Evolutionary conservation across 495 filamentous ascomycete genomes (phyloP), one percentile per base, ranked within the genome.

Genomic region (Podospora didyma): DNA sequence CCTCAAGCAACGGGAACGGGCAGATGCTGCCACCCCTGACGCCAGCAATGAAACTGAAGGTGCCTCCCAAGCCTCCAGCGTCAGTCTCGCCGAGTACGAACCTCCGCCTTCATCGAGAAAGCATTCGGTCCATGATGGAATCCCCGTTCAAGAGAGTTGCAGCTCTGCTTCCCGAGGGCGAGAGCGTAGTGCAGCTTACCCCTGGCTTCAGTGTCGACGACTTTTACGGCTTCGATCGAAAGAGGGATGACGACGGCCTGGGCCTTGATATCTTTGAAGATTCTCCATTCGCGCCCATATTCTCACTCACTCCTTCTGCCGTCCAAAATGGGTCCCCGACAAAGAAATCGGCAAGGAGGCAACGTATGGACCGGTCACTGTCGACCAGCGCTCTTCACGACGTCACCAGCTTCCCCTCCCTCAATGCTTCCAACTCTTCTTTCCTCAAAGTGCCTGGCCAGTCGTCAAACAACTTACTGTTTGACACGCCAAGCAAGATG

Each of bases 71-170:
- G 65, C 87, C 90, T 23, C 91, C 91, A 19, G 84, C 89, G 56
- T 96, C 93, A 3, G 86, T 92, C 14, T 97, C 93, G 10, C 94
- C 94, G 0, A 95, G 92, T 69, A 97, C 94, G 4, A 96, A 96
- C 60, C 80, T 98, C n/a, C 86, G 88, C 41, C 86, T 95, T 49
- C 94, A 97, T 66, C 89, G 94, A 21, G 86, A 92, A 57, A 87
- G 82, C 44, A 90, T 98, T 50, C 85, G 85, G 51, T 86, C 89
- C 49, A 84, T 98, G 80, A 83, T 97, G 24, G 90, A 92, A 31
- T 96, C 94, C 3, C 93, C 94, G 1, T 82, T 87, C 51, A 86
- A 89, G 57, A 83, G 85, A 52, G 73, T 92, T 50, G 85, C 81
- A 31, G 79, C 85, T n/a, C 73, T 83, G 50, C 60, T 74, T 2